phyloP scores from a whole-genome alignment of 257 asterid species.

The Ehretia macrophylla region DNA sequence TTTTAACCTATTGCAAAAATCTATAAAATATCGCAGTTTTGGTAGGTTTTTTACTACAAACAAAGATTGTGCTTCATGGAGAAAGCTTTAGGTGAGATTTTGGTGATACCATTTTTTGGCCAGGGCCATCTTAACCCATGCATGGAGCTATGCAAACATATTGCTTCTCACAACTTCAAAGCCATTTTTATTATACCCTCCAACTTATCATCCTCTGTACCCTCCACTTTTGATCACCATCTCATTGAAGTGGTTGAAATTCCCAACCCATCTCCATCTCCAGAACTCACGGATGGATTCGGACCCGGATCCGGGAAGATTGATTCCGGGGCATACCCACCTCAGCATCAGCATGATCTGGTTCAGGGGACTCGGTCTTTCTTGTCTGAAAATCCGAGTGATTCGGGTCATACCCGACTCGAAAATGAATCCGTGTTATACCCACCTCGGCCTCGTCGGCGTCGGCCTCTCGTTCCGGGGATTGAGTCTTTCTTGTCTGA shows the following conservation, averaged over 20 bases:
- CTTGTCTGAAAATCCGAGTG: constrained; percentile 15
- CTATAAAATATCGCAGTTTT: not conserved
- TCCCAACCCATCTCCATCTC: constrained; percentile 15
- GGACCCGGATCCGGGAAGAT: not conserved
- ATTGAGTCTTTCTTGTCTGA: constrained; percentile 31
- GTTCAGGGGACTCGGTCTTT: constrained; percentile 35
- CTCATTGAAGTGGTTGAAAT: constrained; percentile 13
- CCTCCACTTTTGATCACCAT: constrained; percentile 11
- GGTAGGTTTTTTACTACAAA: not conserved
- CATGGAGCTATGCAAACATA: constrained; percentile 49
- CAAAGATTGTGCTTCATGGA: constrained; percentile 8
- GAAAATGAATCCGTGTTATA: not conserved
- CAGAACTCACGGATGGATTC: constrained; percentile 5
- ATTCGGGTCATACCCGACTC: not conserved
- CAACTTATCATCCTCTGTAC: constrained; percentile 44
- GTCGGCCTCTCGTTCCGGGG: constrained; percentile 27
- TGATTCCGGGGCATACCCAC: not conserved
- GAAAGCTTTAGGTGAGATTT: constrained; percentile 31
- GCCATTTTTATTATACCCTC: constrained; percentile 48
- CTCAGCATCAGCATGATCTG: constrained; percentile 22
- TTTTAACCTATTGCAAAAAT: not conserved
- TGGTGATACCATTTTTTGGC: constrained; percentile 61
- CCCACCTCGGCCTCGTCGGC: constrained; percentile 11
- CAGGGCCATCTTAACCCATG: constrained; percentile 59
- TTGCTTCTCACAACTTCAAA: constrained; percentile 34